Base-by-base conservation (phyloP, 176 grass and related monocot species). In the Zea luxurians region DNA sequence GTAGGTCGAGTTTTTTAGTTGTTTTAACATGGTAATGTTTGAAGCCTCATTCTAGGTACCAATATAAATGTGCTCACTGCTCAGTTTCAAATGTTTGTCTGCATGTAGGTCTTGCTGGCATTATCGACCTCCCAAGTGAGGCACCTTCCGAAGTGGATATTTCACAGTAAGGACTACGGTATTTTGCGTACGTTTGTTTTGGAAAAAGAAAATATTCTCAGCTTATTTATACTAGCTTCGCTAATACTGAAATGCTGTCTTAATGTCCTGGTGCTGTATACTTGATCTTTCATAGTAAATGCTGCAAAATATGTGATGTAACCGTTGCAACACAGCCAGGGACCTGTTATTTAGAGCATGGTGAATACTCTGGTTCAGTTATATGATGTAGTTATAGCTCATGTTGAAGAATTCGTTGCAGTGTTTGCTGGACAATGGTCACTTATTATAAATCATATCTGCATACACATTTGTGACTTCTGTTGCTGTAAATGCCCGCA, bases 31-130 rank as follows among this genome's bases (percentile, higher is more conserved):
- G 5, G 35, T 71, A 49, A 16, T 34, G 40, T 78, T 61, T 61
- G 59, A 35, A 34, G 21, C 11, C 71, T 79, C 27, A 66, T 64
- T 6, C 64, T 59, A 59, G 40, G 12, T 65, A 10, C 48, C 10
- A 4, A 59, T 42, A 59, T 76, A 65, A 15, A 68, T 46, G 4
- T 71, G 47, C 71, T 46, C 4, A 80, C 8, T 80, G 47, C 71
- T 46, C 4, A 80, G 16, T 80, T 62, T 64, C 64, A 8, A 75
- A 84, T 75, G 46, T 44, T 3, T 83, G 18, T 48, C 27, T 71
- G 13, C 45, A 64, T 89, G 58, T 76, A 89, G 87, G 87, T 81
- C 77, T 88, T 71, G 87, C 71, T 76, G 66, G 87, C 36, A 89
- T 89, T 72, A 89, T 81, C 0, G 77, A 89, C 40, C 82, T 84